A percentile compares a stretch with the other conserved stretches of the same genome.
Evolutionary conservation across 1,139 yeast species (phyloP).

Genomic region (Pichia terricola): DNA sequence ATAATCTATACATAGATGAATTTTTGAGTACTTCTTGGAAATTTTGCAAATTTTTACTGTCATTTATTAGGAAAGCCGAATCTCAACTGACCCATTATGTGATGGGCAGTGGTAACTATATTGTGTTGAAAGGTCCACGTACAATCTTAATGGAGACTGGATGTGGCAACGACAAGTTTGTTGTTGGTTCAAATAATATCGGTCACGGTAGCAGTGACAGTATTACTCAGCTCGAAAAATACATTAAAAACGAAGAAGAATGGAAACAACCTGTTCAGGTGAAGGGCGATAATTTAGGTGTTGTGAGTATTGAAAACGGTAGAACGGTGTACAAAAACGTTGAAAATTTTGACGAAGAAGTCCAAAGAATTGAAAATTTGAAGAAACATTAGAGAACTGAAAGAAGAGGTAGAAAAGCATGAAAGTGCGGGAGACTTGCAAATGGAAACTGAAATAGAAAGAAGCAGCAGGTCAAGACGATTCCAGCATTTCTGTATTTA

Average conservation of each 20-base stretch:
- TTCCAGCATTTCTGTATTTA: too few species aligned
- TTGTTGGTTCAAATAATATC: conserved; percentile 2
- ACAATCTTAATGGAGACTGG: conserved; percentile 38
- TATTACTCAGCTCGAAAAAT: conserved; percentile 15
- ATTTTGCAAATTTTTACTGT: background rate
- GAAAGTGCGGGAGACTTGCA: background rate
- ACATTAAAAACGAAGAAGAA: conserved; percentile 20
- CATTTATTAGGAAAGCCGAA: background rate
- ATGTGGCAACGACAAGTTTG: conserved; percentile 18
- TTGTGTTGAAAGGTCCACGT: conserved; percentile 48
- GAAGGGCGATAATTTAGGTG: conserved; percentile 36
- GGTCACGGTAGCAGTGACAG: background rate
- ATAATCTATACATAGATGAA: conserved; percentile 4
- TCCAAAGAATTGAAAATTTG: conserved; percentile 24
- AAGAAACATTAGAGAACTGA: conserved; percentile 2
- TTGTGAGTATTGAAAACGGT: conserved; percentile 34
- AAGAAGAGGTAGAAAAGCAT: background rate
- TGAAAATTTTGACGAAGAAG: conserved; percentile 33
- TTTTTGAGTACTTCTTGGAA: background rate
- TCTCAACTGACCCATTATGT: conserved; percentile 7
- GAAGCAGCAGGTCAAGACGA: too few species aligned
- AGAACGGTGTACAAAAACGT: conserved; percentile 36
- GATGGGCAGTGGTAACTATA: conserved; percentile 31
- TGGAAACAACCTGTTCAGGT: conserved; percentile 15
- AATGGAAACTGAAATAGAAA: too few species aligned